phyloP scores from a whole-genome alignment of 2,329 filamentous ascomycete species.

The Hansfordia pulvinata region DNA sequence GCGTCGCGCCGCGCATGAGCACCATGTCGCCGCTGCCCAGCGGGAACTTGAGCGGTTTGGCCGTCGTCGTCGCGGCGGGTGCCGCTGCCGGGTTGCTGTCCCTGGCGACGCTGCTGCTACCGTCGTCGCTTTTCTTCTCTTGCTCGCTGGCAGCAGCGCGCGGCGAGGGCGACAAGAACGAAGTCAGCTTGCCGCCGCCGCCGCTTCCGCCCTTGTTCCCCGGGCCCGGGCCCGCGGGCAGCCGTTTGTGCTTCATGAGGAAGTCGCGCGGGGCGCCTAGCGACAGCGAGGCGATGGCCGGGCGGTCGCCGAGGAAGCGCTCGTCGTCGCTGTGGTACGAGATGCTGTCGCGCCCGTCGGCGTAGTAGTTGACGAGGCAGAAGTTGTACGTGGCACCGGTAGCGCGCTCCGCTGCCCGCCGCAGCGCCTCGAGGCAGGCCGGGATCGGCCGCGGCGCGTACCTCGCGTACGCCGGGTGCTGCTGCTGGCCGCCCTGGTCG shows the following conservation, averaged over 20 bases:
- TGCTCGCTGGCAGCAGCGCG: too few species aligned
- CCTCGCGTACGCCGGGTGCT: constrained; percentile 25
- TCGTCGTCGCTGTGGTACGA: constrained; percentile 74
- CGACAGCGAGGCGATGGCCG: constrained; percentile 62
- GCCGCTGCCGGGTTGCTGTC: too few species aligned
- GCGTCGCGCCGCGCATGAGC: constrained; percentile 63
- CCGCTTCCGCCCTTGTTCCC: constrained; percentile 7
- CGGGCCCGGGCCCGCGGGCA: constrained; percentile 9
- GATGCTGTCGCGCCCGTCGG: constrained; percentile 63
- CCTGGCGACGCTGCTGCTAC: too few species aligned
- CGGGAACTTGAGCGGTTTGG: constrained; percentile 31
- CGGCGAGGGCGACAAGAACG: too few species aligned
- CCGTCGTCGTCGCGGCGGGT: too few species aligned
- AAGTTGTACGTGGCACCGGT: constrained; percentile 64
- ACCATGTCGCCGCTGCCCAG: constrained; percentile 65
- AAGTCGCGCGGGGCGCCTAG: constrained; percentile 64
- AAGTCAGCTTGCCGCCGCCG: constrained; percentile 17
- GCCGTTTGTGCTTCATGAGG: constrained; percentile 64
- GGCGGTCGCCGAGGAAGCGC: constrained; percentile 54
- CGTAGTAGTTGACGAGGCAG: constrained; percentile 73
- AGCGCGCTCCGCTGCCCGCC: constrained; percentile 47
- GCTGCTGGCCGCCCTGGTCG: not conserved
- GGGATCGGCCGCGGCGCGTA: constrained; percentile 59
- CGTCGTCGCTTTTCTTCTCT: too few species aligned
- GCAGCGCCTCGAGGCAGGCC: constrained; percentile 51